Percentiles rank a stretch among this genome's conserved stretches.
Conservation (phyloP, 1,284 basidiomycete species). For the Heterobasidion occidentale region DNA sequence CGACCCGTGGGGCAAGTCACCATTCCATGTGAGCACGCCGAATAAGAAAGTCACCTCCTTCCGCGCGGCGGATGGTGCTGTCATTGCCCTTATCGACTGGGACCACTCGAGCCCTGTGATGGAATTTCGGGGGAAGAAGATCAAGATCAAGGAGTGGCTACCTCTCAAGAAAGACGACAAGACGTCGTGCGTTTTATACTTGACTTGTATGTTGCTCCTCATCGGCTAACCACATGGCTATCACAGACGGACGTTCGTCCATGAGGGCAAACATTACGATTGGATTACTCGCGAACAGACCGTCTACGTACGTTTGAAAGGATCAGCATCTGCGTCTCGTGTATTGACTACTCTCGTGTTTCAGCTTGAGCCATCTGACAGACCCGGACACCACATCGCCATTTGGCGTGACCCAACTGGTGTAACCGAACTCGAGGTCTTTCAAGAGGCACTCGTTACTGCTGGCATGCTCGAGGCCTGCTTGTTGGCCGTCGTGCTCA, state of each 20-base stretch:
- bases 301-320: conserved; percentile 1
- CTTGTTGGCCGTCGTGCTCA: conserved; percentile 5
- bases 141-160: conserved; percentile 11
- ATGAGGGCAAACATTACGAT: conserved; percentile 5
- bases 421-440: conserved; percentile 5
- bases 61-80: not conserved
- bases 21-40: conserved; percentile 4
- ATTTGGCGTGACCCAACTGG: conserved; percentile 3
- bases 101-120: conserved; percentile 8
- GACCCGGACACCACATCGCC: conserved; percentile 1
- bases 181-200: not conserved
- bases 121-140: conserved; percentile 6
- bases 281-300: not conserved
- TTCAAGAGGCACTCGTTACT: conserved; percentile 4
- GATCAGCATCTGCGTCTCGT: not conserved
- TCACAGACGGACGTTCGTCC: conserved; percentile 1
- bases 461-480: conserved; percentile 5
- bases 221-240: not conserved
- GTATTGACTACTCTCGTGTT: not conserved
- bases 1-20: conserved; percentile 7
- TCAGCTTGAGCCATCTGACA: conserved; percentile 2
- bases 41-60: conserved; percentile 8
- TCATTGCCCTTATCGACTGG: conserved; percentile 11
- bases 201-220: not conserved
- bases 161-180: not conserved